Evolutionary conservation across 2,329 filamentous ascomycete species (phyloP).

Genomic region (Tolypocladium album): DNA sequence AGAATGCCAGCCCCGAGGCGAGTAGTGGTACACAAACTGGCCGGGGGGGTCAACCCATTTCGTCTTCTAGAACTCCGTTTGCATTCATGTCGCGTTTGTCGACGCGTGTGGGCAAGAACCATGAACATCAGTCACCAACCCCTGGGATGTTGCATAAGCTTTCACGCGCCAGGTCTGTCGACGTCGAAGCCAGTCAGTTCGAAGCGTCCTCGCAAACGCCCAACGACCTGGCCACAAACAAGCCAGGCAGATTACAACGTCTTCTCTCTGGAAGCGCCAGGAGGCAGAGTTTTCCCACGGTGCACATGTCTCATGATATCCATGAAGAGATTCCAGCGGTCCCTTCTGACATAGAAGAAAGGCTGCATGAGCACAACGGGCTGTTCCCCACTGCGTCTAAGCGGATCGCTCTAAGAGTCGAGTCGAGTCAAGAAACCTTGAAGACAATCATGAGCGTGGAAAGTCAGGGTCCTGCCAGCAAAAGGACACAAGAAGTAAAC

Average conservation of each 20-base stretch:
- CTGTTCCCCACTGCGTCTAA: constrained; percentile 23
- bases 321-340: constrained; percentile 20
- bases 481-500: neutral
- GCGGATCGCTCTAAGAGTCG: constrained; percentile 23
- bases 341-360: constrained; percentile 22
- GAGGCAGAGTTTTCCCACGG: neutral
- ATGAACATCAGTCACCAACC: neutral
- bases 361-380: constrained; percentile 21
- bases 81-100: neutral
- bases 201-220: neutral
- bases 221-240: neutral
- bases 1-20: neutral
- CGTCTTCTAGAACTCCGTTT: neutral
- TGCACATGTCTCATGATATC: constrained; percentile 7
- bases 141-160: neutral
- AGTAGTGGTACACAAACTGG: neutral
- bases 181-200: neutral
- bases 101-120: neutral
- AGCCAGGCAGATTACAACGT: constrained; percentile 2
- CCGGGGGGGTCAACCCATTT: neutral
- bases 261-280: constrained; percentile 1
- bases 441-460: constrained; percentile 40
- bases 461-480: constrained; percentile 20
- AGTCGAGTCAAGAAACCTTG: constrained; percentile 35
- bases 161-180: neutral